phyloP scores from a whole-genome alignment of 306 rosid genomes.

The Cucumis melo region DNA sequence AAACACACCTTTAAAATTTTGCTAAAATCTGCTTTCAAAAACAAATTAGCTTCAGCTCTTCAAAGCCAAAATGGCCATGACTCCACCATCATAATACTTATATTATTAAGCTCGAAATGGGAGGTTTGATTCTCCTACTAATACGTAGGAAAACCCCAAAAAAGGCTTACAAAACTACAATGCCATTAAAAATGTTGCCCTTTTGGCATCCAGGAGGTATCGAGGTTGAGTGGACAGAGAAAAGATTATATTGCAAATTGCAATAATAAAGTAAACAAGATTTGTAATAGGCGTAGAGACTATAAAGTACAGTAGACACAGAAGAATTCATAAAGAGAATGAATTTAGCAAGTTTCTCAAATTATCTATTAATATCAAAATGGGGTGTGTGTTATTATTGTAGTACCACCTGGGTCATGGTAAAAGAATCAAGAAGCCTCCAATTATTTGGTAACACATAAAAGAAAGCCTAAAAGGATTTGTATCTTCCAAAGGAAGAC shows the following conservation, averaged over 20 bases:
- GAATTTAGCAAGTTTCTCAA: not conserved
- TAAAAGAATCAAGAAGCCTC: slow-evolving; percentile 3
- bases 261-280: not conserved
- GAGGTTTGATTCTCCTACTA: too few species aligned
- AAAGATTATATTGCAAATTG: not conserved
- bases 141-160: not conserved
- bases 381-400: not conserved
- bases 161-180: not conserved
- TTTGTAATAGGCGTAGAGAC: too few species aligned
- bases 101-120: too few species aligned
- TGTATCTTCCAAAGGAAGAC: not conserved
- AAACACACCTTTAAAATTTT: too few species aligned
- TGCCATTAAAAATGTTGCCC: not conserved
- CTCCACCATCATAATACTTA: too few species aligned
- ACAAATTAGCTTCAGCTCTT: too few species aligned
- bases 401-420: not conserved
- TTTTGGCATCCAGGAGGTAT: not conserved
- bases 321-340: not conserved
- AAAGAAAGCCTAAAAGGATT: not conserved
- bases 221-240: not conserved
- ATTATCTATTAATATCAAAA: not conserved
- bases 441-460: slow-evolving; percentile 6
- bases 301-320: too few species aligned
- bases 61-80: too few species aligned
- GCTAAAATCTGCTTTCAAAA: too few species aligned